Conservation (phyloP, 2,329 filamentous ascomycete genomes). For the Ophiosphaerella herpotricha region DNA sequence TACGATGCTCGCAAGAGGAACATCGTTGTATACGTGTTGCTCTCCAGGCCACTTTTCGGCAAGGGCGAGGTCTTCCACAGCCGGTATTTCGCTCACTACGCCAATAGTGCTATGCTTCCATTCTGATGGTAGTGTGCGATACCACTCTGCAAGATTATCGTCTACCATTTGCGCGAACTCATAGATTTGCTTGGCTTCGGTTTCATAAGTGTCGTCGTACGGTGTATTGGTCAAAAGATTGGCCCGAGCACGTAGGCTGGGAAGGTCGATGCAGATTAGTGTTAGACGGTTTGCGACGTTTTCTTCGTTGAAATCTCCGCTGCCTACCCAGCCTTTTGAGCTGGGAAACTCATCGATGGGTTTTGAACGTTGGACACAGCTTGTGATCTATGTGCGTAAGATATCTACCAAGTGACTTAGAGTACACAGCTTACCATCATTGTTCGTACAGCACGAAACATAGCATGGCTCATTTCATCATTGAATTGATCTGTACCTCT, state of each 20-base stretch:
- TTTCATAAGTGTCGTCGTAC: slow-evolving; percentile 21
- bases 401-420: not conserved
- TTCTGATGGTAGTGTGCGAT: slow-evolving; percentile 37
- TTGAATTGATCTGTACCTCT: slow-evolving; percentile 47
- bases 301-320: slow-evolving; percentile 36
- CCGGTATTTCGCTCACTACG: slow-evolving; percentile 28
- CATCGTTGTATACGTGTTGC: slow-evolving; percentile 47
- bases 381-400: slow-evolving; percentile 39
- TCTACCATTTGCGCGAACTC: slow-evolving; percentile 45
- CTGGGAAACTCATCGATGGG: slow-evolving; percentile 47
- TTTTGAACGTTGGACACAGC: slow-evolving; percentile 46
- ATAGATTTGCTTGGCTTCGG: slow-evolving; percentile 41
- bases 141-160: slow-evolving; percentile 44
- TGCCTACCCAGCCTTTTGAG: slow-evolving; percentile 40
- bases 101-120: slow-evolving; percentile 44
- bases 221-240: slow-evolving; percentile 33
- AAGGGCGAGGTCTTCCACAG: slow-evolving; percentile 29
- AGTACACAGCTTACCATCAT: slow-evolving; percentile 43
- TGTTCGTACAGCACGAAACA: slow-evolving; percentile 48
- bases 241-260: slow-evolving; percentile 43
- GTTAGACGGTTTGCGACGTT: slow-evolving; percentile 49
- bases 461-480: slow-evolving; percentile 41
- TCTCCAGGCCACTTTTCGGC: slow-evolving; percentile 45
- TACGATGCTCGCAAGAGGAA: slow-evolving; percentile 45
- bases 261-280: slow-evolving; percentile 46